phyloP scores from a whole-genome alignment of 106 monocot genomes.

The Hemerocallis citrina region DNA sequence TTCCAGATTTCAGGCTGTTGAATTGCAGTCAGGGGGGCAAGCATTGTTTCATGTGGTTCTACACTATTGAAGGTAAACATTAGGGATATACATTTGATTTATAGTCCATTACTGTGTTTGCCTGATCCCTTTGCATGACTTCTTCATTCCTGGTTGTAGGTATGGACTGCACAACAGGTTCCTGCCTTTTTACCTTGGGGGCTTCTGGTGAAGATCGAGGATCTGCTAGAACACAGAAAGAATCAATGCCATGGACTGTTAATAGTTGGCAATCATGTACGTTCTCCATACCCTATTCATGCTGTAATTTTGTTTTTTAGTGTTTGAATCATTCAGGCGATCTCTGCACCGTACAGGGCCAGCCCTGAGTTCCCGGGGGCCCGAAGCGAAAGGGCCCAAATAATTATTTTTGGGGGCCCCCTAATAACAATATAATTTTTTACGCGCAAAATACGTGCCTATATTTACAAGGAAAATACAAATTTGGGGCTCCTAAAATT shows the following conservation, averaged over 20 bases:
- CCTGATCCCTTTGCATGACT: background rate
- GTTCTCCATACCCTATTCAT: slow-evolving; percentile 4
- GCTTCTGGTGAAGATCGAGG: slow-evolving; percentile 28
- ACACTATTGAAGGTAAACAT: slow-evolving; percentile 64
- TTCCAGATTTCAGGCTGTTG: slow-evolving; percentile 71
- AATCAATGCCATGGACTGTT: slow-evolving; percentile 82
- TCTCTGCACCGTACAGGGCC: too few species aligned
- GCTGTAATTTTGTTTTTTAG: background rate
- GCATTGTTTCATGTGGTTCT: slow-evolving; percentile 83
- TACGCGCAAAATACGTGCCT: too few species aligned
- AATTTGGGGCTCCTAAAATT: too few species aligned
- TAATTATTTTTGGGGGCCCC: too few species aligned
- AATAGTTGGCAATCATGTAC: slow-evolving; percentile 85
- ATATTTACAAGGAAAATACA: too few species aligned
- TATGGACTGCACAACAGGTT: slow-evolving; percentile 92
- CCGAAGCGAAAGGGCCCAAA: too few species aligned
- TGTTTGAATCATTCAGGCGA: too few species aligned
- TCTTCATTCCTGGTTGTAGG: slow-evolving; percentile 24
- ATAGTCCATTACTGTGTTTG: background rate
- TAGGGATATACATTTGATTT: background rate
- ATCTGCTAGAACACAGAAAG: slow-evolving; percentile 51
- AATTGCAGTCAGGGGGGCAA: slow-evolving; percentile 83
- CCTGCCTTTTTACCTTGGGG: slow-evolving; percentile 80
- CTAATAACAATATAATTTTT: too few species aligned
- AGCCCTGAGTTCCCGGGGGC: too few species aligned